Conservation (phyloP, 495 filamentous ascomycete genomes). For the Penicillium waksmanii region DNA sequence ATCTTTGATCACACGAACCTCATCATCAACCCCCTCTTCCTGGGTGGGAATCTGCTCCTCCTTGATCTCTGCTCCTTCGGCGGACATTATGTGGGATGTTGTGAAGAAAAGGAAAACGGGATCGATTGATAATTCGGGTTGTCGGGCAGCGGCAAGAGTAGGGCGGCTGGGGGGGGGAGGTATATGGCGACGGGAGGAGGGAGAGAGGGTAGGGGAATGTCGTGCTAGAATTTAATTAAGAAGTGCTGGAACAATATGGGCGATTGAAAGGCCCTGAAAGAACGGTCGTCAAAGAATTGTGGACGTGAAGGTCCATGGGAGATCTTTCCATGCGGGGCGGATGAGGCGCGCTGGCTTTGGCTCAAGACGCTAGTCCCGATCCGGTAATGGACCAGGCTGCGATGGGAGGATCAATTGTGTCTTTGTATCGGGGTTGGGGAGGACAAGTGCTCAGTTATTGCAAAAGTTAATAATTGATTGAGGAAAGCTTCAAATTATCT, state of each 20-base stretch:
- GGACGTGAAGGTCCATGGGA: slow-evolving; percentile 12
- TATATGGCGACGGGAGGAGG: neutral
- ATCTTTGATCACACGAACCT: slow-evolving; percentile 37
- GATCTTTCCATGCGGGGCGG: slow-evolving; percentile 7
- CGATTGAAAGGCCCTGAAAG: neutral
- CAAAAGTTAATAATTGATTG: too few relatives aligned
- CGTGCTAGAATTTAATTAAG: neutral
- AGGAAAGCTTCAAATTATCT: neutral
- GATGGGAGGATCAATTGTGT: too few relatives aligned
- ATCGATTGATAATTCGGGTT: neutral
- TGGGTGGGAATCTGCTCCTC: slow-evolving; percentile 44
- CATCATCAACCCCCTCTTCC: slow-evolving; percentile 48
- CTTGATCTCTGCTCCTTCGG: slow-evolving; percentile 45
- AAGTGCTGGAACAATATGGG: neutral
- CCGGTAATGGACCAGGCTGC: neutral
- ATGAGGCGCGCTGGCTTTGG: slow-evolving; percentile 1
- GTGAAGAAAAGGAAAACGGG: slow-evolving; percentile 8
- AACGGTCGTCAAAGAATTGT: slow-evolving; percentile 6
- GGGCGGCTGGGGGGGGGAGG: neutral
- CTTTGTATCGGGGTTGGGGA: too few relatives aligned
- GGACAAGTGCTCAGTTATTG: too few relatives aligned
- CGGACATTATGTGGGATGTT: slow-evolving; percentile 22
- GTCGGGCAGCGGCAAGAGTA: neutral
- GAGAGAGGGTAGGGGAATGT: neutral
- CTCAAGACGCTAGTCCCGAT: slow-evolving; percentile 19